Percentiles rank a stretch among this genome's conserved stretches.
Conservation (phyloP, 2,329 filamentous ascomycete genomes). For the Pseudocercospora musae region DNA sequence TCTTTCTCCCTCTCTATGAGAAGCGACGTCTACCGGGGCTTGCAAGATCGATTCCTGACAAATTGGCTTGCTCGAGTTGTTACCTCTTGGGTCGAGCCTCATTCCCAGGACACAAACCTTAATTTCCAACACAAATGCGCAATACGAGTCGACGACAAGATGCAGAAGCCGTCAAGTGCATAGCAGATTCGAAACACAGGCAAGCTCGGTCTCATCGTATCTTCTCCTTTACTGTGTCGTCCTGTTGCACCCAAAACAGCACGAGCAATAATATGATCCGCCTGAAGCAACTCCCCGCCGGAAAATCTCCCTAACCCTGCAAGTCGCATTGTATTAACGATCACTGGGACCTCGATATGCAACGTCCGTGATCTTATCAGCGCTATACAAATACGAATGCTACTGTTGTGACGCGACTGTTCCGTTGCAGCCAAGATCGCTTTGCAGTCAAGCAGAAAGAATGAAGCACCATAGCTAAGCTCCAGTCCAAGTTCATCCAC, state of each 20-base stretch:
- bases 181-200: too few relatives aligned
- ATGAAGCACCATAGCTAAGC: background rate
- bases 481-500: background rate
- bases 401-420: background rate
- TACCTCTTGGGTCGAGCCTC: conserved; percentile 3
- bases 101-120: conserved; percentile 1
- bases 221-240: too few relatives aligned
- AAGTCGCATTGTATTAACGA: background rate
- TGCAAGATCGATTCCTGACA: conserved; percentile 10
- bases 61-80: conserved; percentile 3
- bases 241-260: too few relatives aligned
- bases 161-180: too few relatives aligned
- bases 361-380: conserved; percentile 1
- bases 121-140: too few relatives aligned
- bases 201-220: too few relatives aligned
- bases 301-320: conserved; percentile 3
- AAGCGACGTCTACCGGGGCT: conserved; percentile 13
- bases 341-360: conserved; percentile 5
- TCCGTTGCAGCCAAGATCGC: background rate
- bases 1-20: conserved; percentile 10
- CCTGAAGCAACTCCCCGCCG: conserved; percentile 11
- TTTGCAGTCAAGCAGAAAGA: background rate
- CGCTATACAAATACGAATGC: conserved; percentile 3
- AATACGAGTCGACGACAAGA: too few relatives aligned
- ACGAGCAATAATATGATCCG: background rate